Conservation (phyloP, 2,329 filamentous ascomycete species). For the Xylaria sp. region DNA sequence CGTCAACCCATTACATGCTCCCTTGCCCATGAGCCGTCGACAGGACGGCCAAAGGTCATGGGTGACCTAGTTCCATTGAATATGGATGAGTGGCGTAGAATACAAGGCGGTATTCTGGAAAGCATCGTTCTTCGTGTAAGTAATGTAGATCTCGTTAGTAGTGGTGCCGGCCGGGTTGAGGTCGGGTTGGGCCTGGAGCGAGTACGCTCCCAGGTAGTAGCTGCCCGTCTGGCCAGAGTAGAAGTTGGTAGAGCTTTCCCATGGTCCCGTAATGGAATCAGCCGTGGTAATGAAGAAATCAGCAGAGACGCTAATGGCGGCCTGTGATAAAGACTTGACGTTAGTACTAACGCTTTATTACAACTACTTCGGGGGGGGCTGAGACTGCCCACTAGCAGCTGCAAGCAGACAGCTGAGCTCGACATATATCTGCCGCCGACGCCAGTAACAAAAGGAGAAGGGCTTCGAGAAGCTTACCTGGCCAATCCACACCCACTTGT, state of each 20-base stretch:
- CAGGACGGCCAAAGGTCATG: not conserved
- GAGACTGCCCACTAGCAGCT: not conserved
- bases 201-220: slow-evolving; percentile 35
- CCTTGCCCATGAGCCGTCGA: not conserved
- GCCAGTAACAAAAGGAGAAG: not conserved
- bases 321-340: slow-evolving; percentile 12
- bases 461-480: slow-evolving; percentile 14
- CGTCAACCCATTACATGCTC: not conserved
- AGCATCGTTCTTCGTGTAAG: slow-evolving; percentile 37
- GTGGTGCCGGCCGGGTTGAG: slow-evolving; percentile 27
- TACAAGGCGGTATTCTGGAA: slow-evolving; percentile 17
- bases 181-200: slow-evolving; percentile 40
- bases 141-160: slow-evolving; percentile 40
- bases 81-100: slow-evolving; percentile 37
- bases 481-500: slow-evolving; percentile 42
- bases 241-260: slow-evolving; percentile 36
- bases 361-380: not conserved
- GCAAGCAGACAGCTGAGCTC: not conserved
- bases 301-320: slow-evolving; percentile 35
- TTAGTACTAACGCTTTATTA: not conserved
- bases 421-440: not conserved
- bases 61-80: slow-evolving; percentile 34
- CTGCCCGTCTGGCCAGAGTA: slow-evolving; percentile 34
- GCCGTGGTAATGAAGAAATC: slow-evolving; percentile 42
- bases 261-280: slow-evolving; percentile 38